These are phyloP conservation scores for Thamnidium elegans DNA, from an alignment of 192 early-diverging fungal genomes.

Conservation along the genomic window DNA sequence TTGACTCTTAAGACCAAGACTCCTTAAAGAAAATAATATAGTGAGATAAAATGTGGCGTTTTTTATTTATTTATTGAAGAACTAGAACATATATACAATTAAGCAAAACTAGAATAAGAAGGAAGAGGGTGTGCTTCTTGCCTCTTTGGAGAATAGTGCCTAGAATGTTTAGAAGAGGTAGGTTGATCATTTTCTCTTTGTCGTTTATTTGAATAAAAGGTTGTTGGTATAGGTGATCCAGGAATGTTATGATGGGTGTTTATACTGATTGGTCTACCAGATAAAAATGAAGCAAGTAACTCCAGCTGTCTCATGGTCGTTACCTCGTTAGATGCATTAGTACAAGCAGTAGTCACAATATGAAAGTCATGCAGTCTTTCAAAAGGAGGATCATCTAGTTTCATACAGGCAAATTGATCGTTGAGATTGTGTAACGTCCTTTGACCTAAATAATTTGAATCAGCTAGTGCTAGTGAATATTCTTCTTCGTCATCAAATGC, in stretches of 20 bases:
- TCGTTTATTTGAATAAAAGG: not conserved
- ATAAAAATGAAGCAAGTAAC: conserved; percentile 13
- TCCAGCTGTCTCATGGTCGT: conserved; percentile 2
- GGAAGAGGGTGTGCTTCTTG: too few species aligned
- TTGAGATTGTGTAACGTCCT: conserved; percentile 11
- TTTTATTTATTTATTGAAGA: not conserved
- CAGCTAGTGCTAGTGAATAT: not conserved
- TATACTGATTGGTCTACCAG: not conserved
- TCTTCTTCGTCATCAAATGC: conserved; percentile 14
- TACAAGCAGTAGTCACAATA: not conserved
- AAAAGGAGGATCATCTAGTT: conserved; percentile 24
- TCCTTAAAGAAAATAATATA: too few species aligned
- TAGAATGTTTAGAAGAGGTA: conserved; percentile 3
- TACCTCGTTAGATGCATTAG: not conserved
- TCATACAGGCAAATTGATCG: not conserved
- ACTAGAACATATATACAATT: too few species aligned
- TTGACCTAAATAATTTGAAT: conserved; percentile 17
- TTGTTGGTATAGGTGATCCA: too few species aligned
- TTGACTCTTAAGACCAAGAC: too few species aligned
- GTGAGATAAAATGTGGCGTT: not conserved
- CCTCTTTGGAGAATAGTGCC: not conserved
- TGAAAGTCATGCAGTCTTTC: conserved; percentile 6
- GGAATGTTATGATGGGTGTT: not conserved
- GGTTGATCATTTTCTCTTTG: not conserved
- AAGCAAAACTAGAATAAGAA: too few species aligned